phyloP scores from a whole-genome alignment of 2,329 filamentous ascomycete genomes.

The Pyrenophora seminiperda region DNA sequence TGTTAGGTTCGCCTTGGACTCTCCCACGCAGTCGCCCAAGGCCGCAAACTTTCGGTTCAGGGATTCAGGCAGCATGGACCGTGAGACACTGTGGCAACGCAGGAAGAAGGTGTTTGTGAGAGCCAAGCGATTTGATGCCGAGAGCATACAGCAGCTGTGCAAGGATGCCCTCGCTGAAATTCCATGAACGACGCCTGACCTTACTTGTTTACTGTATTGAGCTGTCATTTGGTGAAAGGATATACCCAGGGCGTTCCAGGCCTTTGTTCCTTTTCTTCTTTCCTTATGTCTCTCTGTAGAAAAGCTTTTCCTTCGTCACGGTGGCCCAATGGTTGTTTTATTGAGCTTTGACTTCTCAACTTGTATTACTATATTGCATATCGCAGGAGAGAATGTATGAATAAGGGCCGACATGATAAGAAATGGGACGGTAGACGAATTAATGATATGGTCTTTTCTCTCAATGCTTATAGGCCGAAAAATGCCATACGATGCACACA shows the following conservation, averaged over 20 bases:
- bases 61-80: slow-evolving; percentile 3
- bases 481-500: not conserved
- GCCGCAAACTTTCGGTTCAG: slow-evolving; percentile 14
- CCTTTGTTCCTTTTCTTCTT: too few relatives aligned
- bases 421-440: not conserved
- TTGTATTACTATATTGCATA: too few relatives aligned
- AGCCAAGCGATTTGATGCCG: slow-evolving; percentile 36
- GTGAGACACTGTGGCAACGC: slow-evolving; percentile 19
- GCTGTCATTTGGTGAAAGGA: not conserved
- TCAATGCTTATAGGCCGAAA: not conserved
- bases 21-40: slow-evolving; percentile 23
- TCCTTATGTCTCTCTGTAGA: too few relatives aligned
- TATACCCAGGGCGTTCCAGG: not conserved
- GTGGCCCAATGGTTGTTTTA: too few relatives aligned
- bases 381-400: too few relatives aligned
- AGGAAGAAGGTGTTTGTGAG: slow-evolving; percentile 30
- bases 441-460: slow-evolving; percentile 2
- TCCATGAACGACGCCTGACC: not conserved
- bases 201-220: not conserved
- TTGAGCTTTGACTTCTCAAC: too few relatives aligned
- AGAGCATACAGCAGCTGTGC: slow-evolving; percentile 33
- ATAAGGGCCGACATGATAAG: too few relatives aligned
- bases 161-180: slow-evolving; percentile 39
- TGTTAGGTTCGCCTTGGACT: slow-evolving; percentile 20
- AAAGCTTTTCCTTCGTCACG: too few relatives aligned